Evolutionary conservation across 164 flowering plant genomes (phyloP).

Genomic region (Buxus sempervirens): DNA sequence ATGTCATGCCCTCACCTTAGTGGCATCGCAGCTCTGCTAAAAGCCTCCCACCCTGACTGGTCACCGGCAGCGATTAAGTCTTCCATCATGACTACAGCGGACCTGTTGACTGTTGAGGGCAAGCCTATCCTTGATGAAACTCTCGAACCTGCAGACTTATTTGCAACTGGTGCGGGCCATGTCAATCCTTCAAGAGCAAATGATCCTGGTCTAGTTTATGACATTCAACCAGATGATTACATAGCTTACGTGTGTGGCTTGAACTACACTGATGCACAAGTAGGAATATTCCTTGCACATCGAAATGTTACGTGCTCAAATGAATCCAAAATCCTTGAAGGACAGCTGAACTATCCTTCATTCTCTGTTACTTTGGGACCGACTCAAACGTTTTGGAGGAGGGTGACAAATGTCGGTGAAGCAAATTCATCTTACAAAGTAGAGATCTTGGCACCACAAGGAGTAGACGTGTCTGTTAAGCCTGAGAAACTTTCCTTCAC

Average conservation of each 20-base stretch:
- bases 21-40: constrained; percentile 40
- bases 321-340: constrained; percentile 16
- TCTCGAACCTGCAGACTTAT: constrained; percentile 17
- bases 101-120: constrained; percentile 27
- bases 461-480: constrained; percentile 26
- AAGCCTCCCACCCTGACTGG: constrained; percentile 35
- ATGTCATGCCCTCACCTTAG: constrained; percentile 46
- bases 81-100: constrained; percentile 38
- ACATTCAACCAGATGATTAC: too few relatives aligned
- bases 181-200: constrained; percentile 30
- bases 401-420: too few relatives aligned
- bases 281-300: constrained; percentile 24
- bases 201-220: constrained; percentile 31
- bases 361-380: too few relatives aligned
- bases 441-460: constrained; percentile 23
- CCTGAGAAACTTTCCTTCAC: constrained; percentile 32
- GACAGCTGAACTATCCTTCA: too few relatives aligned
- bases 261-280: constrained; percentile 29
- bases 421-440: constrained; percentile 25
- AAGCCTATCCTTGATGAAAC: constrained; percentile 36
- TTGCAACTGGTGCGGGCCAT: constrained; percentile 35
- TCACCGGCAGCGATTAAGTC: constrained; percentile 41
- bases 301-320: constrained; percentile 23
- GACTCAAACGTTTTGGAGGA: too few relatives aligned
- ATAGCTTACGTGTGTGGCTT: too few relatives aligned